phyloP scores from a whole-genome alignment of 1,139 yeast species.

The Wickerhamiella infanticola region DNA sequence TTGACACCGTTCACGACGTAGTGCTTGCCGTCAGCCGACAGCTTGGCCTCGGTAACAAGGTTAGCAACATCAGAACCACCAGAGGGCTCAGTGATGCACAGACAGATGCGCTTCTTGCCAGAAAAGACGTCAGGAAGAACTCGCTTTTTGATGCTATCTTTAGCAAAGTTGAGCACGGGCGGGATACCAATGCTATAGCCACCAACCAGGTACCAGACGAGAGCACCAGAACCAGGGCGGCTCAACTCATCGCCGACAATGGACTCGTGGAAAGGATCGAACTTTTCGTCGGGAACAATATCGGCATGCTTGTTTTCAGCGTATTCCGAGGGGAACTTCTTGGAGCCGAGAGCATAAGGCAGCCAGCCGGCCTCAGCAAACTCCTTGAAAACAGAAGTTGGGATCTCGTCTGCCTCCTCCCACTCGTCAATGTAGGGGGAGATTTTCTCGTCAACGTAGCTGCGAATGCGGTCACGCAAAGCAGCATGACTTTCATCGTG shows the following conservation, averaged over 20 bases:
- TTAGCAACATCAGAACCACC: constrained; percentile 33
- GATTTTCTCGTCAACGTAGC: constrained; percentile 27
- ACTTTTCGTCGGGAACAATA: constrained; percentile 23
- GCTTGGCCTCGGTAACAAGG: constrained; percentile 26
- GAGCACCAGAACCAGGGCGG: constrained; percentile 29
- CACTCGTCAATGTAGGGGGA: constrained; percentile 29
- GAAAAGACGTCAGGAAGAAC: constrained; percentile 24
- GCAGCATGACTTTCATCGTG: constrained; percentile 27
- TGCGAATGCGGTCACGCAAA: constrained; percentile 26
- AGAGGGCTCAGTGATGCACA: constrained; percentile 30
- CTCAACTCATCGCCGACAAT: constrained; percentile 27
- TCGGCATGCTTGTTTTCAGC: constrained; percentile 21
- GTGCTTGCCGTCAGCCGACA: constrained; percentile 28
- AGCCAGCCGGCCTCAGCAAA: constrained; percentile 24
- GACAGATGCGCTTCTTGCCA: constrained; percentile 29
- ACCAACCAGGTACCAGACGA: constrained; percentile 27
- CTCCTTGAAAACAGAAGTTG: constrained; percentile 20
- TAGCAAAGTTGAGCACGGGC: constrained; percentile 25
- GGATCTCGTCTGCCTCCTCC: constrained; percentile 27
- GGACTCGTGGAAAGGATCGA: constrained; percentile 27
- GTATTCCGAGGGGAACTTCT: constrained; percentile 23
- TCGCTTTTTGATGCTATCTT: constrained; percentile 22
- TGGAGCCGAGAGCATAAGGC: constrained; percentile 20
- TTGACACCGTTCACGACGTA: constrained; percentile 31
- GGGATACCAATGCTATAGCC: constrained; percentile 30